Percentiles rank a stretch among this genome's conserved stretches.
phyloP scores from a whole-genome alignment of 164 flowering plant species.

The Vitis rotundifolia region DNA sequence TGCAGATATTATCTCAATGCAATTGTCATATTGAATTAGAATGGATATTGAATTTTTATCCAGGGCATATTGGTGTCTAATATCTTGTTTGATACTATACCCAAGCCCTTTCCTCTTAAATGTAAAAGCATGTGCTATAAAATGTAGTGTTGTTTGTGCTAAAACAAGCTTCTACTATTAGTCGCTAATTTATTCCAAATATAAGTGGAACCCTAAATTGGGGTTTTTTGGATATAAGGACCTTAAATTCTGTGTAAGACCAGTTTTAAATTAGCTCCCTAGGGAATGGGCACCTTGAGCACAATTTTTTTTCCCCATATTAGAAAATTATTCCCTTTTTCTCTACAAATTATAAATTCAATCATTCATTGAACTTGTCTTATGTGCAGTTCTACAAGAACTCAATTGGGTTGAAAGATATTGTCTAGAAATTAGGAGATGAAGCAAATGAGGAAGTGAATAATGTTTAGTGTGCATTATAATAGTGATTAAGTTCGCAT shows the following conservation, averaged over 20 bases:
- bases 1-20: not conserved
- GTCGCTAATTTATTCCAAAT: too few relatives aligned
- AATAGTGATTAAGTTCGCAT: not conserved
- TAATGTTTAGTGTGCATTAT: constrained; percentile 14
- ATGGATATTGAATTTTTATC: not conserved
- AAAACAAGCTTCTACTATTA: too few relatives aligned
- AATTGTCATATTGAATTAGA: not conserved
- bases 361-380: not conserved
- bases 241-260: too few relatives aligned
- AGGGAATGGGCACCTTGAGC: too few relatives aligned
- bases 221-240: too few relatives aligned
- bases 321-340: not conserved
- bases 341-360: not conserved
- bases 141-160: too few relatives aligned
- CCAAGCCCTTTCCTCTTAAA: too few relatives aligned
- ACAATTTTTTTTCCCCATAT: not conserved
- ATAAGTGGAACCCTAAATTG: too few relatives aligned
- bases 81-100: too few relatives aligned
- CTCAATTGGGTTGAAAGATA: constrained; percentile 45
- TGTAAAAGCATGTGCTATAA: too few relatives aligned
- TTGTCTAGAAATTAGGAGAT: constrained; percentile 43
- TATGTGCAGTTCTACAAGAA: constrained; percentile 46
- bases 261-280: not conserved
- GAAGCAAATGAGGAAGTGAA: constrained; percentile 27
- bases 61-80: too few relatives aligned